Base-by-base conservation (phyloP, 306 rosid species). In the Crotalaria pallida region DNA sequence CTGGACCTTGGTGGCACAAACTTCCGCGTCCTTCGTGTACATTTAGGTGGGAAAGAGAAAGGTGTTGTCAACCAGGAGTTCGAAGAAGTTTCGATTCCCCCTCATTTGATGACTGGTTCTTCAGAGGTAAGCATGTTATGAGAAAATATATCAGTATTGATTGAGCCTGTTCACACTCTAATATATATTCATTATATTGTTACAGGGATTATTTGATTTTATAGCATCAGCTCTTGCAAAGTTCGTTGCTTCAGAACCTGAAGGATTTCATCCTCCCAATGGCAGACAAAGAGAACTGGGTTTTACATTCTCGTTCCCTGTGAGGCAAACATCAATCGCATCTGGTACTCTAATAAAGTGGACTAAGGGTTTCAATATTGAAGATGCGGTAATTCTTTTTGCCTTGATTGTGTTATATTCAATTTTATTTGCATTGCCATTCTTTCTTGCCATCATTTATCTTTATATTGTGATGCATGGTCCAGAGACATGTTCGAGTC, bases 1-100 rank as follows among this genome's bases (percentile, higher is more conserved):
- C 75, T 92, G 65, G 98, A 92, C 67, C 98, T 92, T 74, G 98
- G 98, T 18, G 98, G 98, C 65, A 92, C 98, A 78, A 92, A 92
- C 76, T 92, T 92, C 53, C 98, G 98, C 17, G 98, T 92, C 73
- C 52, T 92, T 68, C 96, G 98, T 21, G 91, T 92, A 50, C 98
- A 84, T 74, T 73, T 92, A 77, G 98, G 92, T 16, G 96, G 98
- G 55, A 89, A 77, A 81, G 95, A 80, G 11, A 78, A 75, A 11
- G 88, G 82, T 19, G 89, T 92, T 50, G 40, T 77, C 49, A 76
- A 67, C 65, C 85, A 84, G 58, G 98, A 92, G 73, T 83, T 72
- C 58, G 81, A 76, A 0, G 98, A 92, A 88, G 96, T 92, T 69
- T 86, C 98, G 13, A 92, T 92, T 74, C 98, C 98, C 67, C 89